Evolutionary conservation across 441 rosid genomes (phyloP).

Genomic region (Daphne laureola): DNA sequence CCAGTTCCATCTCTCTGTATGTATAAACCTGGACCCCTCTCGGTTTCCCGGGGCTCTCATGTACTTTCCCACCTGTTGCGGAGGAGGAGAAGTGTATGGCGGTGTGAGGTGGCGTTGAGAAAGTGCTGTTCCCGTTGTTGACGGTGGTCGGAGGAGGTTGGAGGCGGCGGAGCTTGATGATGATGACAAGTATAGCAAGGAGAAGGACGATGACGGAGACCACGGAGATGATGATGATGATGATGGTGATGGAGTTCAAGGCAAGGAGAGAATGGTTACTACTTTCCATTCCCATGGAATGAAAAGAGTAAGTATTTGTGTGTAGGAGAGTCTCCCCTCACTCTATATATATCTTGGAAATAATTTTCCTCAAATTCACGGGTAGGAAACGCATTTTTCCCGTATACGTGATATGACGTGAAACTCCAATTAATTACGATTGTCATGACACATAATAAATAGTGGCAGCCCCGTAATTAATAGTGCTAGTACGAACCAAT

Average conservation of each 20-base stretch:
- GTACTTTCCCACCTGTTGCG: conserved; percentile 56
- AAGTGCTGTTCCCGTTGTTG: conserved; percentile 20
- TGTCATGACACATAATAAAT: too few relatives aligned
- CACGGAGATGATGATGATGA: conserved; percentile 31
- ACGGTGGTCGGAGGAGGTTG: conserved; percentile 28
- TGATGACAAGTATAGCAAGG: conserved; percentile 31
- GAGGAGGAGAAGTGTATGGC: conserved; percentile 30
- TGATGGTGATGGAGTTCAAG: conserved; percentile 38
- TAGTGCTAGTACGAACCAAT: too few relatives aligned
- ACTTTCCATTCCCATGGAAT: conserved; percentile 36
- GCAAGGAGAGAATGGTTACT: conserved; percentile 27
- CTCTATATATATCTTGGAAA: too few relatives aligned
- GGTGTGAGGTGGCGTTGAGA: conserved; percentile 33
- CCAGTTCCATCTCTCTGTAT: conserved; percentile 70
- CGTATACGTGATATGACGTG: too few relatives aligned
- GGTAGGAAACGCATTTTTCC: too few relatives aligned
- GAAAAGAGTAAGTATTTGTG: conserved; percentile 8
- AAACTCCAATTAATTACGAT: too few relatives aligned
- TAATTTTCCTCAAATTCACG: too few relatives aligned
- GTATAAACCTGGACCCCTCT: conserved; percentile 77
- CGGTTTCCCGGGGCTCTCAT: conserved; percentile 14
- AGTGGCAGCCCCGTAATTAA: too few relatives aligned
- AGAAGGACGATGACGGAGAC: conserved; percentile 30
- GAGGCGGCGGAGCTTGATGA: conserved; percentile 42
- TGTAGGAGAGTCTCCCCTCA: not conserved